Base-by-base conservation (phyloP, 345 rosid species). In the Salix exigua region DNA sequence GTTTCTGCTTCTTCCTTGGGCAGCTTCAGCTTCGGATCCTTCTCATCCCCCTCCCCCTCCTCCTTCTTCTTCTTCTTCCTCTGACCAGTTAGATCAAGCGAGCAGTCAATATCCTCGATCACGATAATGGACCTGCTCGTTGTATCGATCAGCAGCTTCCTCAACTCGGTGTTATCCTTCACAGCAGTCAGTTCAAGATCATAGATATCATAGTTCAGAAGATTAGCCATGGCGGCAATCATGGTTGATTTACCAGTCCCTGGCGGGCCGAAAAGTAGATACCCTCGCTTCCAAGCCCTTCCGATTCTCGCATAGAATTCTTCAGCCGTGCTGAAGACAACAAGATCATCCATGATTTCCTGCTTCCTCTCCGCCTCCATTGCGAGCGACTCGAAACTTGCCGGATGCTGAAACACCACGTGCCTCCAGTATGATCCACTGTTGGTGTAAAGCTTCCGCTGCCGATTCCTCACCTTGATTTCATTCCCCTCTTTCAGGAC, bases 171-270 rank as follows among this genome's bases (percentile, higher is more conserved):
- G 51, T 68, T 68, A 42, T 68, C 71, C 23, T 40, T 68, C 51
- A 68, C 71, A 14, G 53, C 25, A 13, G 53, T 68, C 26, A 42
- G 6, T 42, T 68, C 71, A 4, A 68, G 71, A 42, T 68, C 71
- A 23, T 40, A 68, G 25, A 68, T 68, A 25, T 68, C 71, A 1
- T 68, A 68, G 53, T 68, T 68, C 31, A 68, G 6, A 40, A 68
- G 71, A 68, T 68, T 68, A 4, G 71, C 71, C 71, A 68, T 68
- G 48, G 71, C 71, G 23, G 71, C 71, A 25, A 68, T 42, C 71
- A 68, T 68, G 12, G 71, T 68, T 28, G 71, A 68, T 25, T 68
- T 68, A 23, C 71, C 71, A 23, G 71, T 68, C n/a, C 71, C 71
- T 0, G 71, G 71, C 13, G 71, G 53, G 1, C 53, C 71, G 14